Conservation (phyloP, 139 green algal genomes). For the Picochlorum sp. region DNA sequence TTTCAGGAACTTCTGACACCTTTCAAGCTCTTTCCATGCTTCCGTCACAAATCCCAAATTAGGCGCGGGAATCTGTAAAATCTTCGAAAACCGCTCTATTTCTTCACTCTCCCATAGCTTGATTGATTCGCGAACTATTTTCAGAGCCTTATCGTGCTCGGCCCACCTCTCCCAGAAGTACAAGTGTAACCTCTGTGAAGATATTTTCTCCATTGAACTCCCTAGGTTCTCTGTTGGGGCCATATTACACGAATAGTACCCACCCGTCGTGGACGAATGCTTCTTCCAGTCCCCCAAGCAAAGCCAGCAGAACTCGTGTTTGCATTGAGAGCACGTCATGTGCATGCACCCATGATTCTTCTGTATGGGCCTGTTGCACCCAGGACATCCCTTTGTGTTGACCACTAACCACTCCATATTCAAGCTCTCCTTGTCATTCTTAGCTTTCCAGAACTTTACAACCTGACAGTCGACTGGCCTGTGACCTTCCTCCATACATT, state of each 20-base stretch:
- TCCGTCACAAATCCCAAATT: slow-evolving; percentile 90
- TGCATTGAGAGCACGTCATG: slow-evolving; percentile 73
- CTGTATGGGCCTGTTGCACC: slow-evolving; percentile 69
- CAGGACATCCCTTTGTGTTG: slow-evolving; percentile 79
- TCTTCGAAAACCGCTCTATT: slow-evolving; percentile 65
- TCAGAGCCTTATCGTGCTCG: slow-evolving; percentile 52
- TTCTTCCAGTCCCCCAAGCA: slow-evolving; percentile 76
- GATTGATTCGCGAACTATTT: slow-evolving; percentile 19
- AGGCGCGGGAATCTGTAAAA: slow-evolving; percentile 67
- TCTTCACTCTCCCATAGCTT: slow-evolving; percentile 40
- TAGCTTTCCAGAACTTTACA: slow-evolving; percentile 52
- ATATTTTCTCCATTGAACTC: slow-evolving; percentile 77
- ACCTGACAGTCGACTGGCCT: slow-evolving; percentile 59
- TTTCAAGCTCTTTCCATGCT: slow-evolving; percentile 73
- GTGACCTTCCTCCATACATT: slow-evolving; percentile 71
- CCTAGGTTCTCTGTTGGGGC: slow-evolving; percentile 57
- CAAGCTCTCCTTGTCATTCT: slow-evolving; percentile 73
- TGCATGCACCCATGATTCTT: slow-evolving; percentile 89
- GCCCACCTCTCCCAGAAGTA: slow-evolving; percentile 82
- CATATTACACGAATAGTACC: slow-evolving; percentile 67
- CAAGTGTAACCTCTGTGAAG: slow-evolving; percentile 76
- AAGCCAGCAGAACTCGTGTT: slow-evolving; percentile 55
- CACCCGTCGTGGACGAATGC: slow-evolving; percentile 91
- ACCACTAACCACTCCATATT: slow-evolving; percentile 76
- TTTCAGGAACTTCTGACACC: slow-evolving; percentile 94